These are phyloP conservation scores for Pinus tabuliformis DNA, from an alignment of 75 land plant genomes.

Conservation along the genomic window DNA sequence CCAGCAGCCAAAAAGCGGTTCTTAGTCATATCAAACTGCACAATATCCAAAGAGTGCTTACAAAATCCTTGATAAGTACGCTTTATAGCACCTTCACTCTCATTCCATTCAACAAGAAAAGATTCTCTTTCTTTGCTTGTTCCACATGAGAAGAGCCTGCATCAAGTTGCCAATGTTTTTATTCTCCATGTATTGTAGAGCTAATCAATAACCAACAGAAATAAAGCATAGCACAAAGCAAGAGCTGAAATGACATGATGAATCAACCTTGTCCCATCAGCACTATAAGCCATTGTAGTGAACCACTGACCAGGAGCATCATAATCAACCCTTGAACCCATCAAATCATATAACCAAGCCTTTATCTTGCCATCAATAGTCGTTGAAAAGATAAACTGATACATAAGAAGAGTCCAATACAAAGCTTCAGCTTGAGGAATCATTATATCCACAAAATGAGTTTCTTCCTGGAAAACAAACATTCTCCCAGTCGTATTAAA, in stretches of 20 bases:
- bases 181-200: neutral
- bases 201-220: neutral
- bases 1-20: slow-evolving; percentile 85
- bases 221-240: neutral
- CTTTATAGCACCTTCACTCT: slow-evolving; percentile 88
- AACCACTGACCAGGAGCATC: slow-evolving; percentile 88
- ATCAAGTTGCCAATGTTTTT: neutral
- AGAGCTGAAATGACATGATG: neutral
- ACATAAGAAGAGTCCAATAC: slow-evolving; percentile 1
- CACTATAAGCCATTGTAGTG: slow-evolving; percentile 92
- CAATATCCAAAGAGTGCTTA: slow-evolving; percentile 63
- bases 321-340: slow-evolving; percentile 84
- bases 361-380: slow-evolving; percentile 88
- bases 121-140: slow-evolving; percentile 93
- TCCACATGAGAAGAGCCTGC: slow-evolving; percentile 89
- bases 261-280: slow-evolving; percentile 81
- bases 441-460: neutral
- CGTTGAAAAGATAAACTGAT: slow-evolving; percentile 86
- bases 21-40: slow-evolving; percentile 82
- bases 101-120: slow-evolving; percentile 89
- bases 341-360: slow-evolving; percentile 82
- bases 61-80: slow-evolving; percentile 78
- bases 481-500: neutral
- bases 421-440: neutral
- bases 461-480: neutral